Conservation (phyloP, 1,284 basidiomycete genomes). For the Heterobasidion irregulare region DNA sequence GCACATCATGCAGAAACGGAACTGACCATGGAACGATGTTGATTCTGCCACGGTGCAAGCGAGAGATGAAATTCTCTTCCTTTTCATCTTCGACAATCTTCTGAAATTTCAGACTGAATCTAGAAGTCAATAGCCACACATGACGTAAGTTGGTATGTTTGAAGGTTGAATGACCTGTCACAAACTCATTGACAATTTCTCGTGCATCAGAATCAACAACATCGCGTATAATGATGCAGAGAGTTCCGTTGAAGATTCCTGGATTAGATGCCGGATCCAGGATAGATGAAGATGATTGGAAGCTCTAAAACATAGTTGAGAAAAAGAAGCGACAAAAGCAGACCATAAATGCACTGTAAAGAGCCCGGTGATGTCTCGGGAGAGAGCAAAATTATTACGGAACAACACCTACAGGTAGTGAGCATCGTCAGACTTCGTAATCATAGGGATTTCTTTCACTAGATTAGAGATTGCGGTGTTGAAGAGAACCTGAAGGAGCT, state of each 20-base stretch:
- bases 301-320: slow-evolving; percentile 29
- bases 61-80: slow-evolving; percentile 52
- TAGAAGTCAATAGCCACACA: slow-evolving; percentile 18
- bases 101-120: slow-evolving; percentile 46
- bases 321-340: too few relatives aligned
- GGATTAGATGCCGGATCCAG: slow-evolving; percentile 52
- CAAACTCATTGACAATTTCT: slow-evolving; percentile 49
- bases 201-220: slow-evolving; percentile 48
- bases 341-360: slow-evolving; percentile 21
- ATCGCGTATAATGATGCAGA: slow-evolving; percentile 59
- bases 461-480: slow-evolving; percentile 60
- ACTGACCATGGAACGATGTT: slow-evolving; percentile 45
- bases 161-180: slow-evolving; percentile 11
- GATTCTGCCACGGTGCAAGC: slow-evolving; percentile 45
- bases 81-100: slow-evolving; percentile 52
- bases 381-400: slow-evolving; percentile 56
- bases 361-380: slow-evolving; percentile 47
- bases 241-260: slow-evolving; percentile 45
- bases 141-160: neutral
- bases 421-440: neutral
- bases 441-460: slow-evolving; percentile 18
- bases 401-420: slow-evolving; percentile 35
- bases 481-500: slow-evolving; percentile 34
- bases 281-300: slow-evolving; percentile 34
- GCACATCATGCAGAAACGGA: neutral